A percentile compares a stretch with the other conserved stretches of the same genome.
Conservation (phyloP, 78 protist genomes). For the Dictyostelium purpureum region DNA sequence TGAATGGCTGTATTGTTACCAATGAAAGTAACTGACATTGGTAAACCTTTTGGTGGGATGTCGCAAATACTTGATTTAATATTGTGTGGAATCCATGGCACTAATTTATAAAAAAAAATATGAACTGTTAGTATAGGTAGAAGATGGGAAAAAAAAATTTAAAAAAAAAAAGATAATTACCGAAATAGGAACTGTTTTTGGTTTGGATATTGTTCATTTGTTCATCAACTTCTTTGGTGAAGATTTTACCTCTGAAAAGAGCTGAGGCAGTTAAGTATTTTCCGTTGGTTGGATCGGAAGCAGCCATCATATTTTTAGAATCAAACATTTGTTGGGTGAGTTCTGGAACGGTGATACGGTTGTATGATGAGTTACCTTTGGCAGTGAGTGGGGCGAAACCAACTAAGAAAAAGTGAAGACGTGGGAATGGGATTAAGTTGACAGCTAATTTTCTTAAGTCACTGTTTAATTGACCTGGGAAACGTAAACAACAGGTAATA, state of each 20-base stretch:
- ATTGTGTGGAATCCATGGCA: slow-evolving; percentile 99
- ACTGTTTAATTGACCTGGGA: slow-evolving; percentile 99
- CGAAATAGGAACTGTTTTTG: slow-evolving; percentile 96
- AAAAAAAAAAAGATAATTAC: too few relatives aligned
- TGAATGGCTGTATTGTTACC: slow-evolving; percentile 99
- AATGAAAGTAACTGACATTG: slow-evolving; percentile 98
- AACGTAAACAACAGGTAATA: slow-evolving; percentile 98
- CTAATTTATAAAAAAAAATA: too few relatives aligned
- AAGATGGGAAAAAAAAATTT: too few relatives aligned
- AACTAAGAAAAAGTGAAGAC: slow-evolving; percentile 99
- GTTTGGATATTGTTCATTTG: slow-evolving; percentile 96
- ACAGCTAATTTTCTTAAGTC: slow-evolving; percentile 99
- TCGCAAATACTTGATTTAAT: slow-evolving; percentile 98
- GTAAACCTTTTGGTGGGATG: slow-evolving; percentile 97
- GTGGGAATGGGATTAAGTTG: slow-evolving; percentile 99
- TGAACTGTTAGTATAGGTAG: too few relatives aligned
- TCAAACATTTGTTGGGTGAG: slow-evolving; percentile 99
- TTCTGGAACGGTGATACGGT: slow-evolving; percentile 97
- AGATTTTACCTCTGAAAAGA: slow-evolving; percentile 96
- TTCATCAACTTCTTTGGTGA: slow-evolving; percentile 98
- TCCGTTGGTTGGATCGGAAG: slow-evolving; percentile 99
- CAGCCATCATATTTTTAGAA: slow-evolving; percentile 99
- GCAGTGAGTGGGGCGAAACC: slow-evolving; percentile 98
- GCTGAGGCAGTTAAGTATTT: slow-evolving; percentile 98
- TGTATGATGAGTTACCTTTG: slow-evolving; percentile 90